Base-by-base conservation (phyloP, 176 grass and related monocot species). In the Phragmites australis region DNA sequence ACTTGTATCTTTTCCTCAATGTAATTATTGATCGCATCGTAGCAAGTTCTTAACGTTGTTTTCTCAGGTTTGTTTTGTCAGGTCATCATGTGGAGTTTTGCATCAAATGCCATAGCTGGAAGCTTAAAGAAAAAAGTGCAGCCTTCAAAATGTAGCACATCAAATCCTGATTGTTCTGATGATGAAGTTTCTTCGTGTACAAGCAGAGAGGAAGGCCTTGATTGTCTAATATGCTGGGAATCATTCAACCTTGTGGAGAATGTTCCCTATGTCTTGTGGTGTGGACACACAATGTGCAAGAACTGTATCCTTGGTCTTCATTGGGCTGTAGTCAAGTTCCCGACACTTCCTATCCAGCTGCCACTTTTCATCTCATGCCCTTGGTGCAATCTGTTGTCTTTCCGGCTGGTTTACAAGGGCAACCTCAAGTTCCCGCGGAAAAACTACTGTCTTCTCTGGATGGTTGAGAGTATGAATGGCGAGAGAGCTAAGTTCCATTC, bases 191-290 rank as follows among this genome's bases (percentile, higher is more conserved):
- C 88, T 92, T 98, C 95, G 11, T 98, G 88, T 72, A 81, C 80
- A 51, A 91, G 86, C 34, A 87, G 87, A 64, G 92, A 87, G 84
- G 94, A 97, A 91, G 91, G 89, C 23, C 81, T 97, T 23, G 92
- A 97, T 77, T 97, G 92, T 34, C 92, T 90, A 54, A 97, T 97
- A 88, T 97, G 95, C 37, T 94, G 92, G 65, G 95, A 98, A 79
- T 98, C 87, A 26, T 98, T 98, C 78, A 98, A 98, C 81, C 84
- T 98, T 68, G 92, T 98, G 29, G 95, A 94, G 81, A 98, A 98
- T 31, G 70, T 94, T 65, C 95, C 95, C 6, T 93, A 93, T 82
- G 88, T 98, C 30, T 83, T 98, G 65, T 94, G 92, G 95, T 98
- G 95, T 63, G 95, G 95, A 11, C 95, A 98, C 84, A 94, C 89